A percentile compares a stretch with the other conserved stretches of the same genome.
These are phyloP conservation scores for Aspergillus eucalypticola DNA, from an alignment of 2,329 filamentous ascomycete genomes.

Conservation along the genomic window DNA sequence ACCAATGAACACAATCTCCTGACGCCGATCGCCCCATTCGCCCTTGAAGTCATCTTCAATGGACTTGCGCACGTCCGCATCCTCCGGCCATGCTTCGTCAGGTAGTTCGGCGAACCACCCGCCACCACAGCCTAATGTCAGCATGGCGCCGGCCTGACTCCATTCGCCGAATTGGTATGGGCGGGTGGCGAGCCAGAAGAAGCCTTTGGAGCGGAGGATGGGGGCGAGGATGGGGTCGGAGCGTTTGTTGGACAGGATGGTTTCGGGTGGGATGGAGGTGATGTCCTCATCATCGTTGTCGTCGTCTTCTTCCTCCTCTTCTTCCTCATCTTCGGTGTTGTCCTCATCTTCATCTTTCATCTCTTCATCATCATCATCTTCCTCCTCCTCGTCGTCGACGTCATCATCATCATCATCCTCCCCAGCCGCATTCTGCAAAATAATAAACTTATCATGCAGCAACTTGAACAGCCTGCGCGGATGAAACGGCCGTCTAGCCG, in stretches of 20 bases:
- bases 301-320: constrained; percentile 27
- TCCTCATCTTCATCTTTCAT: constrained; percentile 30
- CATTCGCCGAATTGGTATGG: constrained; percentile 47
- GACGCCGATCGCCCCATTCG: constrained; percentile 67
- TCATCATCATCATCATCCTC: background rate
- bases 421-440: constrained; percentile 38
- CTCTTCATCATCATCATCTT: constrained; percentile 21
- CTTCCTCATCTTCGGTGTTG: constrained; percentile 26
- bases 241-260: constrained; percentile 43
- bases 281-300: constrained; percentile 30
- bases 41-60: constrained; percentile 54
- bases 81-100: constrained; percentile 53
- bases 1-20: constrained; percentile 74
- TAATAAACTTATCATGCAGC: constrained; percentile 48
- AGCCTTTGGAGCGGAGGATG: constrained; percentile 47
- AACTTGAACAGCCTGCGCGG: constrained; percentile 43
- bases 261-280: constrained; percentile 29
- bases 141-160: constrained; percentile 48
- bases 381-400: background rate
- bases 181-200: constrained; percentile 48
- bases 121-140: constrained; percentile 44
- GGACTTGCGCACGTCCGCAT: constrained; percentile 49
- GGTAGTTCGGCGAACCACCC: constrained; percentile 62
- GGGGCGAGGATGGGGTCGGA: constrained; percentile 39
- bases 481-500: constrained; percentile 56